phyloP scores from a whole-genome alignment of 1,284 basidiomycete species.

The Caloboletus firmus region DNA sequence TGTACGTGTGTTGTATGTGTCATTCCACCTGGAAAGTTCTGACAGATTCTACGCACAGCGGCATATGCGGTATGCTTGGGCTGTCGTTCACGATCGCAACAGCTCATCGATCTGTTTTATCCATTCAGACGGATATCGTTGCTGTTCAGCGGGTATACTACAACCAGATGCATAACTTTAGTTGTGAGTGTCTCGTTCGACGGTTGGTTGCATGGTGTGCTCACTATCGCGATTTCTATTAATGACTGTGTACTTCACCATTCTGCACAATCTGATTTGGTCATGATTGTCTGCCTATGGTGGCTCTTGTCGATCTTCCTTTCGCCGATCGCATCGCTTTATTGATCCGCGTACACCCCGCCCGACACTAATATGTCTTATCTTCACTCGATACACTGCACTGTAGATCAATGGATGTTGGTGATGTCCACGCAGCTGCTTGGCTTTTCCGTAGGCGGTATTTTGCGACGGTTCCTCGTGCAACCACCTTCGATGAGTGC shows the following conservation, averaged over 20 bases:
- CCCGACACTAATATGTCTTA: not conserved
- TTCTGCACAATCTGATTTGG: not conserved
- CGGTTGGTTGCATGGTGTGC: not conserved
- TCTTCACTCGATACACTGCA: constrained; percentile 38
- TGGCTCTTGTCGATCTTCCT: not conserved
- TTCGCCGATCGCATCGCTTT: not conserved
- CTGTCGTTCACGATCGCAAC: not conserved
- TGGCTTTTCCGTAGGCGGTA: constrained; percentile 84
- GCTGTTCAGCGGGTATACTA: constrained; percentile 77
- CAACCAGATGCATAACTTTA: constrained; percentile 61
- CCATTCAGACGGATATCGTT: constrained; percentile 63
- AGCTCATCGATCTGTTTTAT: not conserved
- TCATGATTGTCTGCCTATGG: not conserved
- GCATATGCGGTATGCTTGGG: constrained; percentile 30
- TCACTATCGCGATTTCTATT: not conserved
- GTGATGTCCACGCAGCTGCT: constrained; percentile 86
- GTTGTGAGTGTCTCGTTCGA: constrained; percentile 41
- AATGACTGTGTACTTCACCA: not conserved
- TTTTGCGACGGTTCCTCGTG: constrained; percentile 74
- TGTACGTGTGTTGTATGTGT: constrained; percentile 28
- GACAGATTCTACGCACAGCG: constrained; percentile 16
- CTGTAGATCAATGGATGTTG: constrained; percentile 77
- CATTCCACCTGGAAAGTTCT: not conserved
- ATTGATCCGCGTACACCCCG: not conserved
- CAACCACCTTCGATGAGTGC: constrained; percentile 86